A percentile compares a stretch with the other conserved stretches of the same genome.
Evolutionary conservation across 441 rosid genomes (phyloP).

Genomic region (Corymbia calophylla): DNA sequence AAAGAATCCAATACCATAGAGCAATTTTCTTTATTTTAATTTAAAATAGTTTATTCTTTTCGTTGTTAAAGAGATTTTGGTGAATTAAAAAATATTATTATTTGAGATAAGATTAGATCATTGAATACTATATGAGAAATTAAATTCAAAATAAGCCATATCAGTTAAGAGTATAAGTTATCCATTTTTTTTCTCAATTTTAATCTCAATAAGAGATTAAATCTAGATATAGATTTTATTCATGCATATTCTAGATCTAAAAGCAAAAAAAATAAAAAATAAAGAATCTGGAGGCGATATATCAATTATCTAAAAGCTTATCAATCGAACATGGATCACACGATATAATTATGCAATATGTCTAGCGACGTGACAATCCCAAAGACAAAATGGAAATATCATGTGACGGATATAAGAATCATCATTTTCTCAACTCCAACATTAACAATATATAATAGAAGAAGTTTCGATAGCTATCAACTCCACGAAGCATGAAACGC

Average conservation of each 20-base stretch:
- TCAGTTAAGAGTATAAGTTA: neutral
- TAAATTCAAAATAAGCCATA: neutral
- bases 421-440: neutral
- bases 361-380: neutral
- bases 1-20: neutral
- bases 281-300: too few species aligned
- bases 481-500: neutral
- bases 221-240: neutral
- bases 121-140: neutral
- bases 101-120: neutral
- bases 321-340: neutral
- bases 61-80: neutral
- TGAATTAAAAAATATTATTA: neutral
- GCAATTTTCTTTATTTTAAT: too few species aligned
- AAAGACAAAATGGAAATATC: neutral
- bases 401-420: accelerated
- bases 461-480: neutral
- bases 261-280: too few species aligned
- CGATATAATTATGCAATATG: neutral
- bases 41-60: too few species aligned
- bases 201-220: neutral
- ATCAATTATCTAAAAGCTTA: neutral
- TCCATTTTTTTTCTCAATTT: accelerated
- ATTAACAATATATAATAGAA: too few species aligned
- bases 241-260: neutral